Evolutionary conservation across 2,329 filamentous ascomycete species (phyloP).

Genomic region (Fusarium citri): DNA sequence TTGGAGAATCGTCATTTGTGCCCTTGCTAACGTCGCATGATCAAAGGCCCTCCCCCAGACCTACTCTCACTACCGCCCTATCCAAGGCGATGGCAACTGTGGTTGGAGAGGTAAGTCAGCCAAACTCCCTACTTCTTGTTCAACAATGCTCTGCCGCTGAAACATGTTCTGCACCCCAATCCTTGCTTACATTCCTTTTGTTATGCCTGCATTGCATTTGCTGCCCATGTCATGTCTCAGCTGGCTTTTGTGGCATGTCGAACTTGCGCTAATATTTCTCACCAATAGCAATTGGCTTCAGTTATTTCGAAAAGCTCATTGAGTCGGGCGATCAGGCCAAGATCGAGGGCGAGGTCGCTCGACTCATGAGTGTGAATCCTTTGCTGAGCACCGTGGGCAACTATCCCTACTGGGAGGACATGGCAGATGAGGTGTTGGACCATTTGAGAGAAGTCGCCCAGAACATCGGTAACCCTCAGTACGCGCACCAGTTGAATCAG

Average conservation of each 20-base stretch:
- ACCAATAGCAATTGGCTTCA: conserved; percentile 83
- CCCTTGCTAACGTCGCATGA: conserved; percentile 27
- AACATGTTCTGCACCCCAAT: conserved; percentile 14
- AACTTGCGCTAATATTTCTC: conserved; percentile 28
- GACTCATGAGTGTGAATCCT: conserved; percentile 77
- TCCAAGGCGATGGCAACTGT: conserved; percentile 94
- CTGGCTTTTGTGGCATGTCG: conserved; percentile 11
- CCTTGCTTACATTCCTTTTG: conserved; percentile 13
- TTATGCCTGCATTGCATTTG: conserved; percentile 17
- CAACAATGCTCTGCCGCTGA: conserved; percentile 9
- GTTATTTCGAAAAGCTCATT: conserved; percentile 89
- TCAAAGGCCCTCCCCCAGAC: conserved; percentile 80
- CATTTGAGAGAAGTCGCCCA: conserved; percentile 73
- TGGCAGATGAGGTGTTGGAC: conserved; percentile 78
- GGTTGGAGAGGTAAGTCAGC: conserved; percentile 89
- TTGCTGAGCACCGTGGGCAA: conserved; percentile 79
- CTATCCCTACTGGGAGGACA: conserved; percentile 80
- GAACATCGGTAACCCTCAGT: conserved; percentile 69
- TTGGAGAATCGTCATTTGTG: background rate
- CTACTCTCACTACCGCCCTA: conserved; percentile 87
- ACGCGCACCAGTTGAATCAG: conserved; percentile 65
- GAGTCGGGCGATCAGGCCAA: conserved; percentile 72
- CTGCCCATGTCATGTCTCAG: conserved; percentile 39
- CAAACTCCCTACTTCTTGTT: conserved; percentile 22
- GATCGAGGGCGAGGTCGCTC: conserved; percentile 76